A percentile compares a stretch with the other conserved stretches of the same genome.
These are phyloP conservation scores for Closterium sp. DNA, from an alignment of 139 green algal species.

Conservation along the genomic window DNA sequence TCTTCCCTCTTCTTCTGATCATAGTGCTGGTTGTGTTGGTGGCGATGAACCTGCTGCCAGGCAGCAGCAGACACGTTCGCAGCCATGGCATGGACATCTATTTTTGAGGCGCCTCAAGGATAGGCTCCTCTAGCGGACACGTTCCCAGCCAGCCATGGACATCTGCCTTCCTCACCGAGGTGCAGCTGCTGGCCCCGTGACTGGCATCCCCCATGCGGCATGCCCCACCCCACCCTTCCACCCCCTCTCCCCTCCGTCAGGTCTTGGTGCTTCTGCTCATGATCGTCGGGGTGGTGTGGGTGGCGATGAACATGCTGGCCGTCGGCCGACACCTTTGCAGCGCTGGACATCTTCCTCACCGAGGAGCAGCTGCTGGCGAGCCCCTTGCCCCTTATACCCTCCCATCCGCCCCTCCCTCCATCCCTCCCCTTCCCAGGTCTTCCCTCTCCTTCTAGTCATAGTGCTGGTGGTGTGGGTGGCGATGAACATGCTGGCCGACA, in stretches of 20 bases:
- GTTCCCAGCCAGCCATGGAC: no score
- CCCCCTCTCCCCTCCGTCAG: no score
- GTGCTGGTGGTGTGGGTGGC: not conserved
- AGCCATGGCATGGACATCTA: no score
- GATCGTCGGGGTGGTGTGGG: not conserved
- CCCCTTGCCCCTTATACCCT: no score
- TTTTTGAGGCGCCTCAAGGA: no score
- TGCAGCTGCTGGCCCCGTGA: no score
- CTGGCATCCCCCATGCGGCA: no score
- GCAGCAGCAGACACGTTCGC: not conserved
- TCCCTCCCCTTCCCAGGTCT: no score
- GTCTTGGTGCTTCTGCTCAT: not conserved
- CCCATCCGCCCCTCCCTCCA: no score
- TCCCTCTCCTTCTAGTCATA: not conserved
- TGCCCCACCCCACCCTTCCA: no score
- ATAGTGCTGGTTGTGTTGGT: not conserved
- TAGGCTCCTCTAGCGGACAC: no score
- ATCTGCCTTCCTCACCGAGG: not conserved
- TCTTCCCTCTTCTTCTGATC: not conserved
- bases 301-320: not conserved
- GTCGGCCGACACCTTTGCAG: not conserved
- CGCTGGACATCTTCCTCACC: not conserved
- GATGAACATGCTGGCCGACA: slow-evolving; percentile 3
- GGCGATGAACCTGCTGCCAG: not conserved
- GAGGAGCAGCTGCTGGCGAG: not conserved